These are phyloP conservation scores for Penicillium brevicompactum DNA, from an alignment of 2,329 filamentous ascomycete species.

Conservation along the genomic window DNA sequence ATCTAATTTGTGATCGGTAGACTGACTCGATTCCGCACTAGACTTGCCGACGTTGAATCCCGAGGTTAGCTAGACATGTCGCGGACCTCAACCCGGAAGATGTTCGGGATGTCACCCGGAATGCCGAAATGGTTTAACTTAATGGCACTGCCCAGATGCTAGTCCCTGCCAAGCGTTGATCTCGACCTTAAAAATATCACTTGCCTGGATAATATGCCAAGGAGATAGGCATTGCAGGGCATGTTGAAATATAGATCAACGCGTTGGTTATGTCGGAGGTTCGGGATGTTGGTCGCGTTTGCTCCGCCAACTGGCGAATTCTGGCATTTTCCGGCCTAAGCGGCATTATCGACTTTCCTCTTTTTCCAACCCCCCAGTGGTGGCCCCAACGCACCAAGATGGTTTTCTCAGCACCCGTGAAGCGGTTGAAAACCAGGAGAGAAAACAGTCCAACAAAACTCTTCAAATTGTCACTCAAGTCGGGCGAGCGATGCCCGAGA, in stretches of 20 bases:
- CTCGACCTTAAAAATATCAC: too few species aligned
- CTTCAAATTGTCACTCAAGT: not conserved
- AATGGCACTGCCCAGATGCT: not conserved
- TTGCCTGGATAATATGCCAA: too few species aligned
- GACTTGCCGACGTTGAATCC: not conserved
- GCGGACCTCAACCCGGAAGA: slow-evolving; percentile 4
- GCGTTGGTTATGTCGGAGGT: too few species aligned
- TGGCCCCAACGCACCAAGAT: not conserved
- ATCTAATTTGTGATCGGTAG: not conserved
- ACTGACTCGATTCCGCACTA: not conserved
- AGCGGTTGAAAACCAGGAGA: not conserved
- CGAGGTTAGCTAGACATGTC: slow-evolving; percentile 9
- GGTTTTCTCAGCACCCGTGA: not conserved
- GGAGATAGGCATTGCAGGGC: too few species aligned
- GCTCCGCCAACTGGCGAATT: not conserved
- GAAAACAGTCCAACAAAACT: not conserved
- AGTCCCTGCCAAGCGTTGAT: not conserved
- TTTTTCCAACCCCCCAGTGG: not conserved
- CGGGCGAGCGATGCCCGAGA: slow-evolving; percentile 21
- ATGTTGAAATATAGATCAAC: too few species aligned
- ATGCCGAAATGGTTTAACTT: not conserved
- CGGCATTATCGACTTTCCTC: not conserved
- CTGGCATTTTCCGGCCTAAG: not conserved
- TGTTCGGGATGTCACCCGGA: slow-evolving; percentile 6
- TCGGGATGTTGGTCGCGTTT: too few species aligned